Evolutionary conservation across 1,284 basidiomycete genomes (phyloP), one percentile per base, ranked within the genome.

Genomic region (Tilletia walkeri): DNA sequence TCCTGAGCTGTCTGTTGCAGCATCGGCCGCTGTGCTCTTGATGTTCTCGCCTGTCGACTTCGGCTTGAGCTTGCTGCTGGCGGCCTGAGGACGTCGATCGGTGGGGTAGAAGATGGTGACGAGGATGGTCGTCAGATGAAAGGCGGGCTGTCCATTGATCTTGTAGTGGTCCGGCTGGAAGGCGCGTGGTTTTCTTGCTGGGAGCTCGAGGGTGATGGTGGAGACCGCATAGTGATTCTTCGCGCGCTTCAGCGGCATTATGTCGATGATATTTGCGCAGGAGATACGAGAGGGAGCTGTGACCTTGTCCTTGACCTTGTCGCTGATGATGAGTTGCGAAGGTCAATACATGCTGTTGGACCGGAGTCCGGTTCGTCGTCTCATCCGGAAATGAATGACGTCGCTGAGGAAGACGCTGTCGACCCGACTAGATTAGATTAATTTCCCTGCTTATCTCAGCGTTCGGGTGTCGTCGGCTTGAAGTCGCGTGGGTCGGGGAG

Each of bases 91-190:
- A 12, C 14, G 16, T 38, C 16, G 49, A 14, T 70, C 61, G n/a
- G 72, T 68, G 0, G 79, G 79, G 66, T 81, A 81, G 73, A 75
- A 81, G 67, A 81, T 67, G 14, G 77, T 81, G 9, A 81, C 14
- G n/a, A 80, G 70, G n/a, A 74, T 50, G 0, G 78, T 81, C 41
- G 78, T 71, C 2, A 74, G 66, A 12, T 68, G 69, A 50, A 81
- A 74, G 14, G 77, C 66, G n/a, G 56, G 67, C 63, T 73, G 73
- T 30, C 61, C 61, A 10, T 63, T 39, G 38, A 80, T 68, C 30
- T 24, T 54, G 65, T 65, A 69, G 10, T 50, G 20, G 34, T 67
- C 59, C 9, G 39, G 48, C 45, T 24, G 30, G 59, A 74, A 74
- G 3, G 65, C 54, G 3, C 65, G 65, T 3, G 67, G 45, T 12